Conservation (phyloP, 306 rosid genomes). For the Leucaena leucocephala region DNA sequence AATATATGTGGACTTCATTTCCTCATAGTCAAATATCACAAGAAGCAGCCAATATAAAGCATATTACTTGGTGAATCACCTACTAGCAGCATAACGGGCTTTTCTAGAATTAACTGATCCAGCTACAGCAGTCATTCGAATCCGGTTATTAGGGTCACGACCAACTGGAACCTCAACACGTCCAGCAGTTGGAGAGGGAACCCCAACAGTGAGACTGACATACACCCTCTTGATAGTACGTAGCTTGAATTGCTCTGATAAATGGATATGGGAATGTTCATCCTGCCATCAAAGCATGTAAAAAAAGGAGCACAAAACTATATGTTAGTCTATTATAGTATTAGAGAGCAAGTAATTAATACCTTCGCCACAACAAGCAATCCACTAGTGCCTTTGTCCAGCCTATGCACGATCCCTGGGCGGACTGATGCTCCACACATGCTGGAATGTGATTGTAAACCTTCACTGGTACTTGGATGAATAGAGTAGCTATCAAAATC, state of each 20-base stretch:
- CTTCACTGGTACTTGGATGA: conserved; percentile 33
- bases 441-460: conserved; percentile 36
- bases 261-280: conserved; percentile 75
- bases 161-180: conserved; percentile 72
- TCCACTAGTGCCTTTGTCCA: conserved; percentile 93
- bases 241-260: conserved; percentile 78
- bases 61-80: conserved; percentile 54
- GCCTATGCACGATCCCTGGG: conserved; percentile 90
- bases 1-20: neutral
- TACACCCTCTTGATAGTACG: conserved; percentile 59
- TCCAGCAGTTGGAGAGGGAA: conserved; percentile 47
- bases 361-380: conserved; percentile 92
- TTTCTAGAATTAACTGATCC: conserved; percentile 52
- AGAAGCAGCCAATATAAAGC: conserved; percentile 26
- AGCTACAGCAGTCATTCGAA: conserved; percentile 73
- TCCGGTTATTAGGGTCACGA: conserved; percentile 77
- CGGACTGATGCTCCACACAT: conserved; percentile 55
- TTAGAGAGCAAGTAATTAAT: conserved; percentile 21
- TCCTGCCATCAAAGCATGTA: conserved; percentile 54
- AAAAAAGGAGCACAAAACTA: conserved; percentile 13
- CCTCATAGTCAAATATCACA: conserved; percentile 25
- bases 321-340: conserved; percentile 12
- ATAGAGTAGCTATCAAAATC: conserved; percentile 42
- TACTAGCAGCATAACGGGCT: conserved; percentile 87
- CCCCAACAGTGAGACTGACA: conserved; percentile 52